Evolutionary conservation across 75 land plant genomes (phyloP).

Genomic region (Azolla pinnata): DNA sequence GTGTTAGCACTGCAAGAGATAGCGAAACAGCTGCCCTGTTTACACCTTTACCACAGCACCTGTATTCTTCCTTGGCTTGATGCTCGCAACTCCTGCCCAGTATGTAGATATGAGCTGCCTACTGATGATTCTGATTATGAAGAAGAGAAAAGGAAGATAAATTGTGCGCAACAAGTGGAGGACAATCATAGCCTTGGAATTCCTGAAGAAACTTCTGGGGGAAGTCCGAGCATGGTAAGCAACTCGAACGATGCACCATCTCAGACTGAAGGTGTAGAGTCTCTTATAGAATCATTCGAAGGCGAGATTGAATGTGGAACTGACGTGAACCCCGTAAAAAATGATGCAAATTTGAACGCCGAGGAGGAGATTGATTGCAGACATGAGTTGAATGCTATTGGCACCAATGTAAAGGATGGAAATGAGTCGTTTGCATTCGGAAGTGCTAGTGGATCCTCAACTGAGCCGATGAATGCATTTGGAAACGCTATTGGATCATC

Average conservation of each 20-base stretch:
- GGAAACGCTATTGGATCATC: no score
- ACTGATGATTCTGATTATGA: constrained; percentile 70
- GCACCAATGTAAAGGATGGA: no score
- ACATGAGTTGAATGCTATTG: no score
- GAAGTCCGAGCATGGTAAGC: no score
- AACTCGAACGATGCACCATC: constrained; percentile 7
- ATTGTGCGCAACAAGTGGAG: constrained; percentile 2
- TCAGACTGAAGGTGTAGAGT: neutral
- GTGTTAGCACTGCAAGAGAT: constrained; percentile 25
- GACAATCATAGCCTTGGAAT: constrained; percentile 10
- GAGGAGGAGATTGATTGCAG: no score
- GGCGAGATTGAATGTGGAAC: neutral
- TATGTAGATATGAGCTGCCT: constrained; percentile 67
- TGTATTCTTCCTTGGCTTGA: constrained; percentile 72
- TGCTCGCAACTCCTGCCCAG: constrained; percentile 59
- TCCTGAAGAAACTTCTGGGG: constrained; percentile 6
- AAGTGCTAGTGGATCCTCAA: neutral
- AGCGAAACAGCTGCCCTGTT: constrained; percentile 62
- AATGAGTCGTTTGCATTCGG: neutral
- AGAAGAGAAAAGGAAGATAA: constrained; percentile 20
- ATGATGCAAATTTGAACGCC: no score
- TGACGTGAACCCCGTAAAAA: no score
- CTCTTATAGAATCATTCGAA: neutral
- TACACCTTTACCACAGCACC: constrained; percentile 52
- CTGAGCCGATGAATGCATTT: neutral